Conservation (phyloP, 805 yeast species). For the Saturnispora zaruensis region DNA sequence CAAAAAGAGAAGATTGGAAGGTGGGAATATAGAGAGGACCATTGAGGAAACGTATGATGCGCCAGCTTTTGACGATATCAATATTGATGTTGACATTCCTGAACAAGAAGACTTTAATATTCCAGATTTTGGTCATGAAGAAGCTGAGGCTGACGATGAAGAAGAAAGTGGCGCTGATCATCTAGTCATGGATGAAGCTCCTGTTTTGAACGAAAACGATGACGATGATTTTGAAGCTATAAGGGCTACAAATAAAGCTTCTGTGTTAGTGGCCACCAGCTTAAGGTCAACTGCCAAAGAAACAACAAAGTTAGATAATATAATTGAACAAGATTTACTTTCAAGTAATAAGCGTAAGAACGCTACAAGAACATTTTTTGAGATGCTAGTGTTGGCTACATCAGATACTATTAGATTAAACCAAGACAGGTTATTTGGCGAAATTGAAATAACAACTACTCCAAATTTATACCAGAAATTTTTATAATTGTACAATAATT, state of each 20-base stretch:
- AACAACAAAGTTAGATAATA: slow-evolving; percentile 30
- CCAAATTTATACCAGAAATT: slow-evolving; percentile 14
- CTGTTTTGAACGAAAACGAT: slow-evolving; percentile 11
- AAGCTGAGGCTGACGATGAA: neutral
- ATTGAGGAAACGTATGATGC: neutral
- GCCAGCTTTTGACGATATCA: slow-evolving; percentile 1
- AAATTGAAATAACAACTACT: slow-evolving; percentile 37
- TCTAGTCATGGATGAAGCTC: slow-evolving; percentile 3
- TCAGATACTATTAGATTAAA: slow-evolving; percentile 56
- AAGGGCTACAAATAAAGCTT: slow-evolving; percentile 34
- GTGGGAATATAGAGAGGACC: neutral
- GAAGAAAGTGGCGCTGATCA: slow-evolving; percentile 19
- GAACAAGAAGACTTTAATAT: neutral
- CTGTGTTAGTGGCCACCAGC: slow-evolving; percentile 47
- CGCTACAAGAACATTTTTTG: slow-evolving; percentile 72
- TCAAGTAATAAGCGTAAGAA: slow-evolving; percentile 39
- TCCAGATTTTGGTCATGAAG: neutral
- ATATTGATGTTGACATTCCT: neutral
- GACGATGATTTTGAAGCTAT: slow-evolving; percentile 14
- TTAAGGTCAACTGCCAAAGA: slow-evolving; percentile 18
- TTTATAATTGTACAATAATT: slow-evolving; percentile 12
- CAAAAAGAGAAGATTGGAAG: slow-evolving; percentile 12
- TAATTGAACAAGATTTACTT: slow-evolving; percentile 26
- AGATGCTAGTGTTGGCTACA: slow-evolving; percentile 73
- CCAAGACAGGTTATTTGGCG: slow-evolving; percentile 55